Evolutionary conservation across 352 stramenopile species (phyloP), one percentile per base, ranked within the genome.

Genomic region (Globisporangium cystogenes): DNA sequence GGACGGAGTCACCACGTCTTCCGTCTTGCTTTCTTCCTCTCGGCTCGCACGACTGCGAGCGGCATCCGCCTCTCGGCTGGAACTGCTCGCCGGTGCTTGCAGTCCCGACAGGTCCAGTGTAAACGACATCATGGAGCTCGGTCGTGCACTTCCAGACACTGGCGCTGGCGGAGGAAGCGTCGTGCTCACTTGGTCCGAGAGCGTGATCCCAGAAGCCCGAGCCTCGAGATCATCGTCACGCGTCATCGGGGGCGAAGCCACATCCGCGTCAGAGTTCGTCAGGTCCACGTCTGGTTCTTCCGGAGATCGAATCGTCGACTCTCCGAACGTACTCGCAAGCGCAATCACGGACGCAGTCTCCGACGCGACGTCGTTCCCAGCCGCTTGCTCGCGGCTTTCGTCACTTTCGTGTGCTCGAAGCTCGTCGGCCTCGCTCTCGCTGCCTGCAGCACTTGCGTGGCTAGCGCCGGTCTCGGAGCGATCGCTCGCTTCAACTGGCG

Each of bases 321-420:
- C 81, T 14, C 79, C 82, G 41, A 95, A 69, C 21, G 82, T 90
- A 50, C 85, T 95, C 6, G 85, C 76, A 51, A 95, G 67, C n/a
- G 82, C 85, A 51, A 83, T 68, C 24, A 95, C 83, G 21, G 83
- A 93, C 41, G 81, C 85, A 15, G 85, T 74, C 36, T 93, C 82
- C 3, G 68, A 74, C 23, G 62, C 55, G 6, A 55, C 14, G 11
- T 67, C 68, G 42, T 76, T 64, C 6, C 35, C 66, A 26, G 48
- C 56, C 11, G 41, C 58, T 44, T 64, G 54, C 15, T 55, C 61
- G 16, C 33, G 36, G 7, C 21, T 57, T 20, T 35, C 27, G 27
- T 54, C 43, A 27, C 16, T 20, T 1, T 44, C 39, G 18, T 44
- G 39, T 11, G n/a, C 7, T 12, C 39, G 39, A 7, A 26, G 39